Evolutionary conservation across 2,329 filamentous ascomycete genomes (phyloP).

Genomic region (Monosporascus ibericus): DNA sequence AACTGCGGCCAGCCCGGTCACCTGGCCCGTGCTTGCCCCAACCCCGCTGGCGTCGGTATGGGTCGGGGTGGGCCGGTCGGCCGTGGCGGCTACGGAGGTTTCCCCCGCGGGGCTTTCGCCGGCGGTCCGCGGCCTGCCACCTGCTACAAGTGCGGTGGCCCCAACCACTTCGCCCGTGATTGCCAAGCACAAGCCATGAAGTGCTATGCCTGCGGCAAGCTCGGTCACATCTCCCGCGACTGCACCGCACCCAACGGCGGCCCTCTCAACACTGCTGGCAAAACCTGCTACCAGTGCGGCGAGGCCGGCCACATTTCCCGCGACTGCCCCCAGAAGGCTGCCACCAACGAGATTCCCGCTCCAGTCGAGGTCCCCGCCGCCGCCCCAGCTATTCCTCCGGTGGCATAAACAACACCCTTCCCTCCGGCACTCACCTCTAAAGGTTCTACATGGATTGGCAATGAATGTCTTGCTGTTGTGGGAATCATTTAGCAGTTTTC

Average conservation of each 20-base stretch:
- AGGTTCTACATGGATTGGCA: background rate
- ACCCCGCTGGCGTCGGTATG: slow-evolving; percentile 56
- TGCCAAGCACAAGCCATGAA: slow-evolving; percentile 99
- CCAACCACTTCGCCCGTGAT: slow-evolving; percentile 97
- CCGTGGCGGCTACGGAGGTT: slow-evolving; percentile 62
- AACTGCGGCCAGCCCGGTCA: slow-evolving; percentile 92
- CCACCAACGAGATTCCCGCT: slow-evolving; percentile 40
- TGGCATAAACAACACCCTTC: slow-evolving; percentile 18
- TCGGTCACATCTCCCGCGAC: slow-evolving; percentile 87
- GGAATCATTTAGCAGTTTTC: background rate
- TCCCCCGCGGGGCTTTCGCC: slow-evolving; percentile 67
- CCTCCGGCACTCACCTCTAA: background rate
- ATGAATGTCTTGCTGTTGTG: background rate
- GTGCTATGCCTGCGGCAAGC: slow-evolving; percentile 94
- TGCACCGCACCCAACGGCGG: slow-evolving; percentile 97
- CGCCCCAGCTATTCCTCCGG: slow-evolving; percentile 22
- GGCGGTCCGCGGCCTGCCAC: slow-evolving; percentile 63
- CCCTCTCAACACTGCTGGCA: slow-evolving; percentile 89
- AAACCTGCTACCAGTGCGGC: slow-evolving; percentile 97
- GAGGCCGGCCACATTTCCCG: slow-evolving; percentile 94
- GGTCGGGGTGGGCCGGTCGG: slow-evolving; percentile 62
- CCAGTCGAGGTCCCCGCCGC: slow-evolving; percentile 22
- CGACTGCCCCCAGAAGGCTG: slow-evolving; percentile 75
- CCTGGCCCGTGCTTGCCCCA: slow-evolving; percentile 85
- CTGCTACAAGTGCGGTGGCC: slow-evolving; percentile 73